Percentiles rank a stretch among this genome's conserved stretches.
Conservation (phyloP, 169 alveolate species). For the Plasmodium gallinaceum region DNA sequence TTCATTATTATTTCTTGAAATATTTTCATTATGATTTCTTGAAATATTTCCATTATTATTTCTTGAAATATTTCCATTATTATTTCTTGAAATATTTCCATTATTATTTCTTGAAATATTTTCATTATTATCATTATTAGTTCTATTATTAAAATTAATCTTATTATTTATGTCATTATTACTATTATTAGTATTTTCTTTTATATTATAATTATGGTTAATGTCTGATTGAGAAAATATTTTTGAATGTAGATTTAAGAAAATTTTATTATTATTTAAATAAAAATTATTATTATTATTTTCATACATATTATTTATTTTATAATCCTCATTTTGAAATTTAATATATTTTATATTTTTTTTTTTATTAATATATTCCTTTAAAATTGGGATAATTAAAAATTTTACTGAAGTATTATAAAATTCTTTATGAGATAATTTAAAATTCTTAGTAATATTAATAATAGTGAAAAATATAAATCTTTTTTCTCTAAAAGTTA, state of each 20-base stretch:
- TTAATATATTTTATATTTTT: not conserved
- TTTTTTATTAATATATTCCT: not conserved
- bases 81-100: not conserved
- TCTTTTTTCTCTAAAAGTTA: conserved; percentile 49
- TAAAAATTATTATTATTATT: not conserved
- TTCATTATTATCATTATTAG: not conserved
- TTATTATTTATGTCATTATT: not conserved
- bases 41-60: too few relatives aligned
- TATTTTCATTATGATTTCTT: not conserved
- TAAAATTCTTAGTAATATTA: conserved; percentile 13
- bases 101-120: not conserved
- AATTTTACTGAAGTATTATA: conserved; percentile 22
- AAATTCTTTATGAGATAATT: conserved; percentile 7
- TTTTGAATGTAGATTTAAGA: conserved; percentile 23
- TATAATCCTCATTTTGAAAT: not conserved
- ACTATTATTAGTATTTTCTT: not conserved
- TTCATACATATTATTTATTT: not conserved
- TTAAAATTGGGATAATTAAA: conserved; percentile 33
- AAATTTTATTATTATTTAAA: conserved; percentile 4
- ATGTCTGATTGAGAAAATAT: conserved; percentile 8
- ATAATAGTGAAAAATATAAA: conserved; percentile 42
- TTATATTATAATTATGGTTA: not conserved
- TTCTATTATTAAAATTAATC: not conserved
- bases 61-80: not conserved
- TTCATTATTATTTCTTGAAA: not conserved